These are phyloP conservation scores for Blumeria graminis DNA, from an alignment of 2,329 filamentous ascomycete genomes.

Conservation along the genomic window DNA sequence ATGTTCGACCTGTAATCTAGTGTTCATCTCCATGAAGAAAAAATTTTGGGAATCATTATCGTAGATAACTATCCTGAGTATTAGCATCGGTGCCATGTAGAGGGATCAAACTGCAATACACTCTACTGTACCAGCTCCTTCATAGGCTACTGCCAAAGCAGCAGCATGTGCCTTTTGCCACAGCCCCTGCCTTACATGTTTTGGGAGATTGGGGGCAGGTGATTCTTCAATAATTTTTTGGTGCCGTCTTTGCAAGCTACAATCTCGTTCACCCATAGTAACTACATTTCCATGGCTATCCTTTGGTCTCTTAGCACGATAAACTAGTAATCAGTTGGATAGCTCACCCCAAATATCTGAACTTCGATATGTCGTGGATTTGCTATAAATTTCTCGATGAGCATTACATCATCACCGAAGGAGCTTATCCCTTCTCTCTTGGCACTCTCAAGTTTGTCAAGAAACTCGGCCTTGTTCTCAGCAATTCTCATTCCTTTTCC, in stretches of 20 bases:
- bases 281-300: slow-evolving; percentile 59
- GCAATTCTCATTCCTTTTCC: slow-evolving; percentile 73
- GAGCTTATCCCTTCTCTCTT: slow-evolving; percentile 52
- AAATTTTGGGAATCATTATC: slow-evolving; percentile 63
- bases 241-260: slow-evolving; percentile 64
- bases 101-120: slow-evolving; percentile 34
- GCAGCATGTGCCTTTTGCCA: slow-evolving; percentile 42
- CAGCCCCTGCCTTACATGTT: slow-evolving; percentile 31
- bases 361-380: slow-evolving; percentile 70
- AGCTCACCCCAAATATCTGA: slow-evolving; percentile 46
- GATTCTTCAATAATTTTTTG: slow-evolving; percentile 86
- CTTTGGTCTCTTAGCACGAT: neutral
- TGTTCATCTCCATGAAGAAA: slow-evolving; percentile 68
- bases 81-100: neutral
- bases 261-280: slow-evolving; percentile 70
- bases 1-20: slow-evolving; percentile 85
- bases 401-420: slow-evolving; percentile 65
- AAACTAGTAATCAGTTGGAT: neutral
- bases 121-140: slow-evolving; percentile 75
- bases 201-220: slow-evolving; percentile 45
- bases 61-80: slow-evolving; percentile 50
- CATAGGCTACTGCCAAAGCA: slow-evolving; percentile 57
- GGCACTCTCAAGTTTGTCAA: slow-evolving; percentile 44
- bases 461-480: slow-evolving; percentile 40
- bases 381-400: slow-evolving; percentile 64